These are phyloP conservation scores for Anthoceros angustus DNA, from an alignment of 225 moss, liverwort and hornwort genomes.

Conservation along the genomic window DNA sequence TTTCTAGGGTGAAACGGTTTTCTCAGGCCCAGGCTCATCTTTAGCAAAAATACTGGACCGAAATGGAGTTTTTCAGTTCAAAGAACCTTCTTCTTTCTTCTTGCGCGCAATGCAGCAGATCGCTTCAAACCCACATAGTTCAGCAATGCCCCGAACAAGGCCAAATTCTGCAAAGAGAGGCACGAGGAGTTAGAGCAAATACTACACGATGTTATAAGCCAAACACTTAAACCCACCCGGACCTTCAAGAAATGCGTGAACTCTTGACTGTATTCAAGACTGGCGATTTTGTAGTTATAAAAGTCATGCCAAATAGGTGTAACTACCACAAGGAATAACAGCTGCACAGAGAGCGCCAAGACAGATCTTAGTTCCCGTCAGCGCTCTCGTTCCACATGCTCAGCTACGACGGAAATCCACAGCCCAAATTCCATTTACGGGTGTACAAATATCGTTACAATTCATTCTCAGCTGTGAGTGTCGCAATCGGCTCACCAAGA, in stretches of 20 bases:
- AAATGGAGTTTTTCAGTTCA: background rate
- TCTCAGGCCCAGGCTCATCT: too few species aligned
- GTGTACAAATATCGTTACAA: background rate
- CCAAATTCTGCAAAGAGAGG: slow-evolving; percentile 48
- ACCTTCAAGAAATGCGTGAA: slow-evolving; percentile 93
- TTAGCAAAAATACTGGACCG: too few species aligned
- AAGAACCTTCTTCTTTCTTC: slow-evolving; percentile 43
- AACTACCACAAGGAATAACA: slow-evolving; percentile 55
- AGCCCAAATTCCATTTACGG: background rate
- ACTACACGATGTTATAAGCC: background rate
- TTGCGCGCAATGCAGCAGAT: slow-evolving; percentile 38
- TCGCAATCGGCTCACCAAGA: slow-evolving; percentile 38
- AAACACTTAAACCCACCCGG: background rate
- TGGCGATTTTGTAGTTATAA: slow-evolving; percentile 76
- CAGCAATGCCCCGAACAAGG: slow-evolving; percentile 77
- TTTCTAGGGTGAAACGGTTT: too few species aligned
- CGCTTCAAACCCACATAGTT: slow-evolving; percentile 80
- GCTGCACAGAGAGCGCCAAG: slow-evolving; percentile 25
- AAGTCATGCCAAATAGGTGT: slow-evolving; percentile 97
- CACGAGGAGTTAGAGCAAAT: background rate
- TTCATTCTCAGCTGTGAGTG: too few species aligned
- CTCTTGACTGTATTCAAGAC: slow-evolving; percentile 67
- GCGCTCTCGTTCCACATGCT: background rate
- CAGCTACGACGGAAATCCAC: background rate
- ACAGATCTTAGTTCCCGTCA: background rate